Evolutionary conservation across 768 basidiomycete species (phyloP).

Genomic region (Lentinula sp.): DNA sequence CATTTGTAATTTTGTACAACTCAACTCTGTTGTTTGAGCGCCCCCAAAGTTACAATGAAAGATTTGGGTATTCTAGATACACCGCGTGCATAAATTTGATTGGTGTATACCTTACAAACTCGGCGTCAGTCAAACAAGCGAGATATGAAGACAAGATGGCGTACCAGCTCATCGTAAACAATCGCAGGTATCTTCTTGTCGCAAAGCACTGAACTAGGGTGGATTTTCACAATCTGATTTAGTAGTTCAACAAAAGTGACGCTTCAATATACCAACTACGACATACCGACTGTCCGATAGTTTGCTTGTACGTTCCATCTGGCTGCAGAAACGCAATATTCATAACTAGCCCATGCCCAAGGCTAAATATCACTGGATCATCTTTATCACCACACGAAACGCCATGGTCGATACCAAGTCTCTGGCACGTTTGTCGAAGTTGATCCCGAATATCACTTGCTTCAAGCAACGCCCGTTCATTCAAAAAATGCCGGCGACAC

Average conservation of each 20-base stretch:
- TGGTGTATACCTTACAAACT: conserved; percentile 62
- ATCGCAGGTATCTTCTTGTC: conserved; percentile 83
- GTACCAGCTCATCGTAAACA: conserved; percentile 88
- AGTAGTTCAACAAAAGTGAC: conserved; percentile 1
- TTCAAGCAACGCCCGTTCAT: conserved; percentile 73
- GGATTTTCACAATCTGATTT: conserved; percentile 71
- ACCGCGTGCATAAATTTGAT: conserved; percentile 84
- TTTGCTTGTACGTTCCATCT: conserved; percentile 83
- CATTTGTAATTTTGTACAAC: background rate
- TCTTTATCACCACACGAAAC: conserved; percentile 56
- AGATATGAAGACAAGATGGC: conserved; percentile 16
- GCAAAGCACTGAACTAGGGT: conserved; percentile 79
- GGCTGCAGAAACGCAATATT: conserved; percentile 82
- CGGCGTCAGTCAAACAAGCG: background rate
- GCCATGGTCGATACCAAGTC: conserved; percentile 54
- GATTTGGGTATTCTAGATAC: conserved; percentile 75
- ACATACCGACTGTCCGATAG: conserved; percentile 64
- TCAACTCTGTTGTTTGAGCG: conserved; percentile 9
- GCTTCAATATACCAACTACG: background rate
- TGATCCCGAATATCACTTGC: conserved; percentile 79
- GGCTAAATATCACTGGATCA: conserved; percentile 62
- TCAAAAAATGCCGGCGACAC: conserved; percentile 82
- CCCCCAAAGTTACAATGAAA: conserved; percentile 27
- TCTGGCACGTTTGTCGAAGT: conserved; percentile 57
- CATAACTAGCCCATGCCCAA: conserved; percentile 72